A percentile compares a stretch with the other conserved stretches of the same genome.
These are phyloP conservation scores for Colletotrichum tabaci DNA, from an alignment of 2,329 filamentous ascomycete species.

Conservation along the genomic window DNA sequence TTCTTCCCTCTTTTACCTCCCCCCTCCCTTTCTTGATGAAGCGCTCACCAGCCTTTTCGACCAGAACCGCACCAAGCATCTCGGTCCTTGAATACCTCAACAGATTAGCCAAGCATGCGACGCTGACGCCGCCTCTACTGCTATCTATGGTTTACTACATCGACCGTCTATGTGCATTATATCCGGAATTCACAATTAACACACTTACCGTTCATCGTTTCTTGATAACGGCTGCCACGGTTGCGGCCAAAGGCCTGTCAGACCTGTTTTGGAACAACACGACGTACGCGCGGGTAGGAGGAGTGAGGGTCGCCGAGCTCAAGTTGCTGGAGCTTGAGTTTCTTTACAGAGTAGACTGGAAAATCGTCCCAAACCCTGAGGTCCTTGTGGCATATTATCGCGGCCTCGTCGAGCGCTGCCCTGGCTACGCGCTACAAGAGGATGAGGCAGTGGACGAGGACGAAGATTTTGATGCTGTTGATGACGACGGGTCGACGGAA, in stretches of 20 bases:
- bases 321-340: slow-evolving; percentile 95
- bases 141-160: slow-evolving; percentile 99
- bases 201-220: slow-evolving; percentile 98
- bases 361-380: slow-evolving; percentile 95
- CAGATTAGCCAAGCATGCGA: slow-evolving; percentile 93
- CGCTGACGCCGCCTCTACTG: slow-evolving; percentile 91
- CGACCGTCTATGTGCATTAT: slow-evolving; percentile 91
- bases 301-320: slow-evolving; percentile 90
- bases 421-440: slow-evolving; percentile 68
- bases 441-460: slow-evolving; percentile 50
- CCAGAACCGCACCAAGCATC: slow-evolving; percentile 83
- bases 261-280: slow-evolving; percentile 99
- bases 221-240: slow-evolving; percentile 94
- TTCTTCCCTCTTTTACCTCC: slow-evolving; percentile 6
- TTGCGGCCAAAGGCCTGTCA: slow-evolving; percentile 94
- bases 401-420: slow-evolving; percentile 81
- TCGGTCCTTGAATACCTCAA: slow-evolving; percentile 95
- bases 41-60: slow-evolving; percentile 29
- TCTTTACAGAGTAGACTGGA: slow-evolving; percentile 92
- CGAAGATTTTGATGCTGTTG: slow-evolving; percentile 52
- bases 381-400: slow-evolving; percentile 94
- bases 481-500: slow-evolving; percentile 52
- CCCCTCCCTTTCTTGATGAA: slow-evolving; percentile 24
- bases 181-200: slow-evolving; percentile 95
- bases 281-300: slow-evolving; percentile 94